Evolutionary conservation across 2,329 filamentous ascomycete species (phyloP).

Genomic region (Helotiales sp.): DNA sequence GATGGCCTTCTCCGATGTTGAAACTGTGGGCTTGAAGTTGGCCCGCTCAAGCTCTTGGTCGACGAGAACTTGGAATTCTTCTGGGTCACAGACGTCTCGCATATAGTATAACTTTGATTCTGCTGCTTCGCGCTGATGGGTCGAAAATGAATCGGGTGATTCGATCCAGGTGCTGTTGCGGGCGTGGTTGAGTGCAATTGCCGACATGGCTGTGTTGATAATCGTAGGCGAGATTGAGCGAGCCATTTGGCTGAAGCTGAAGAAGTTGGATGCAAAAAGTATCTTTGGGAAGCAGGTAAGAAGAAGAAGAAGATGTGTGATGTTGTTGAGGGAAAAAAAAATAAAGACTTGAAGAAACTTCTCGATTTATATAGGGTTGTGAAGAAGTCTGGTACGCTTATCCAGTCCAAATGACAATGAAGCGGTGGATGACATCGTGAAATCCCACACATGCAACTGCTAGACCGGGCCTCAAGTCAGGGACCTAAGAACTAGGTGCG

Average conservation of each 20-base stretch:
- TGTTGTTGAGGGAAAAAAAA: not conserved
- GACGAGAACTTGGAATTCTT: constrained; percentile 29
- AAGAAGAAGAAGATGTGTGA: not conserved
- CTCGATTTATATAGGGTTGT: too few species aligned
- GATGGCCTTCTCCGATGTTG: not conserved
- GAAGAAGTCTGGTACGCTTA: not conserved
- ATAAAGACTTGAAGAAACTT: not conserved
- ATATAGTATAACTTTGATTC: constrained; percentile 35
- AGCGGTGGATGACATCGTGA: not conserved
- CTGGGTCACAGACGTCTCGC: constrained; percentile 22
- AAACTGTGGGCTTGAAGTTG: not conserved
- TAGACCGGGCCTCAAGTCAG: not conserved
- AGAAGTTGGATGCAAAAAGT: not conserved
- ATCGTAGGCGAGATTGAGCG: not conserved
- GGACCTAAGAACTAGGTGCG: not conserved
- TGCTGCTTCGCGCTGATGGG: constrained; percentile 13
- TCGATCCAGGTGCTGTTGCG: constrained; percentile 8
- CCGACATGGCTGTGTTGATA: constrained; percentile 25
- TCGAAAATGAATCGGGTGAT: constrained; percentile 6
- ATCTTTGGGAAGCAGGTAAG: not conserved
- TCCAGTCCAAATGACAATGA: not conserved
- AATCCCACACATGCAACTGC: not conserved
- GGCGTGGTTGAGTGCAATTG: constrained; percentile 16
- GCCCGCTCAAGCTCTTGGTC: constrained; percentile 23
- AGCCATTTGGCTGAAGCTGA: not conserved